A percentile compares a stretch with the other conserved stretches of the same genome.
Conservation (phyloP, 805 yeast species). For the Saccharomyces mikatae region DNA sequence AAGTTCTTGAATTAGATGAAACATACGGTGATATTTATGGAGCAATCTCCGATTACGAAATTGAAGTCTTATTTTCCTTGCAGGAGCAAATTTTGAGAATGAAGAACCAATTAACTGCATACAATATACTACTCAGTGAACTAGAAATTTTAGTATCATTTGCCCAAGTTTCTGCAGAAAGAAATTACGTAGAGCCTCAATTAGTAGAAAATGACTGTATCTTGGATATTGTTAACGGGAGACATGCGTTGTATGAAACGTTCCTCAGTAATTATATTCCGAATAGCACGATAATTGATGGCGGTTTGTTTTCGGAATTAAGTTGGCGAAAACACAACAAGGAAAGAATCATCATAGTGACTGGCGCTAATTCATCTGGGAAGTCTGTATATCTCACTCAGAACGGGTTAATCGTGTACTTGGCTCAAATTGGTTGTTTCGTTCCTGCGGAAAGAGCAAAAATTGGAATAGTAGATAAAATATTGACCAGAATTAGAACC, state of each 20-base stretch:
- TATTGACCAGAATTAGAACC: constrained; percentile 39
- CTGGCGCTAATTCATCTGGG: constrained; percentile 47
- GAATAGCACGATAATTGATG: constrained; percentile 32
- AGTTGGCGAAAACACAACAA: constrained; percentile 11
- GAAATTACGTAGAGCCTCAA: constrained; percentile 30
- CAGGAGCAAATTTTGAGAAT: constrained; percentile 19
- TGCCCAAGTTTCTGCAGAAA: constrained; percentile 25
- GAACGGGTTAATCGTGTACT: constrained; percentile 39
- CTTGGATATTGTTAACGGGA: constrained; percentile 33
- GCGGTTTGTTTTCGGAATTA: constrained; percentile 10
- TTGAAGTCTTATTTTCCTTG: constrained; percentile 33
- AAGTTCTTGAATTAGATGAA: constrained; percentile 29
- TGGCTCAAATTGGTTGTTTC: constrained; percentile 48
- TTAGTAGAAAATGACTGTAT: constrained; percentile 19
- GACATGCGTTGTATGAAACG: constrained; percentile 42
- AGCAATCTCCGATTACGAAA: constrained; percentile 34
- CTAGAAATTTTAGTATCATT: constrained; percentile 34
- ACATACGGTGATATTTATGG: constrained; percentile 38
- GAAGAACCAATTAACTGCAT: constrained; percentile 8
- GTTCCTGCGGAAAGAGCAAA: constrained; percentile 43
- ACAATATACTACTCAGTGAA: constrained; percentile 26
- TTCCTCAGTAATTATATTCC: constrained; percentile 34
- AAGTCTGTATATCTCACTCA: constrained; percentile 45
- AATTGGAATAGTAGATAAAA: constrained; percentile 41
- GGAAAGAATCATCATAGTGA: constrained; percentile 32